These are phyloP conservation scores for Beauveria sp. DNA, from an alignment of 2,329 filamentous ascomycete genomes.

Conservation along the genomic window DNA sequence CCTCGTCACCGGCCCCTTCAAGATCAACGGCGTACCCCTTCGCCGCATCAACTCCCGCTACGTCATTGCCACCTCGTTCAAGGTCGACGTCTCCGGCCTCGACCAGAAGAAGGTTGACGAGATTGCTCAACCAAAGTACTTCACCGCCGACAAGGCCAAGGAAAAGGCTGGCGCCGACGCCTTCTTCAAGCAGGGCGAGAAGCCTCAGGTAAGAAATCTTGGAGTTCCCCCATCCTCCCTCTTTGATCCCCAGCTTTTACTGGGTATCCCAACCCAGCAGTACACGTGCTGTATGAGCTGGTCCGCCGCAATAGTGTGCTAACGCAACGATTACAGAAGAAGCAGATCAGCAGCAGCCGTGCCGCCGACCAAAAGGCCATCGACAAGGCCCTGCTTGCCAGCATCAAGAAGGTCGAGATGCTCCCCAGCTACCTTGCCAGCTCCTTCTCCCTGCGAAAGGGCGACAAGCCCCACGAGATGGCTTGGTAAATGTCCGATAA, in stretches of 20 bases:
- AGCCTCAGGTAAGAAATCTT: slow-evolving; percentile 69
- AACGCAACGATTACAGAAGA: slow-evolving; percentile 64
- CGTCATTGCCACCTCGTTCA: slow-evolving; percentile 84
- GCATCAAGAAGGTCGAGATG: slow-evolving; percentile 97
- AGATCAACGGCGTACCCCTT: slow-evolving; percentile 98
- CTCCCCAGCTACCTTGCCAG: slow-evolving; percentile 89
- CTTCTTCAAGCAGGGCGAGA: slow-evolving; percentile 99
- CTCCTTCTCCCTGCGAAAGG: slow-evolving; percentile 98
- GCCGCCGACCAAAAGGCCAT: slow-evolving; percentile 97
- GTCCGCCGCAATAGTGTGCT: slow-evolving; percentile 19
- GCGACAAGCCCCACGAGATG: slow-evolving; percentile 99
- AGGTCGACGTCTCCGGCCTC: slow-evolving; percentile 76
- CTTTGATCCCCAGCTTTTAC: too few species aligned
- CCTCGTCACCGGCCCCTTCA: slow-evolving; percentile 98
- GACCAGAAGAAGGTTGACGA: slow-evolving; percentile 86
- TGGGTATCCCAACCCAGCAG: too few species aligned
- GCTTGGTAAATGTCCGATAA: slow-evolving; percentile 66
- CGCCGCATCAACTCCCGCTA: slow-evolving; percentile 90
- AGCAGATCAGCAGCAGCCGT: slow-evolving; percentile 85
- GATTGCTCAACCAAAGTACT: slow-evolving; percentile 75
- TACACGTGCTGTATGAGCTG: too few species aligned
- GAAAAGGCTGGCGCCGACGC: slow-evolving; percentile 97
- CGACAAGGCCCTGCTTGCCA: slow-evolving; percentile 90
- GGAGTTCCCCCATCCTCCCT: not conserved
- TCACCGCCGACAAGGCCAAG: slow-evolving; percentile 88